Evolutionary conservation across 1,139 yeast species (phyloP).

Genomic region (Nakaseomyces delphensis): DNA sequence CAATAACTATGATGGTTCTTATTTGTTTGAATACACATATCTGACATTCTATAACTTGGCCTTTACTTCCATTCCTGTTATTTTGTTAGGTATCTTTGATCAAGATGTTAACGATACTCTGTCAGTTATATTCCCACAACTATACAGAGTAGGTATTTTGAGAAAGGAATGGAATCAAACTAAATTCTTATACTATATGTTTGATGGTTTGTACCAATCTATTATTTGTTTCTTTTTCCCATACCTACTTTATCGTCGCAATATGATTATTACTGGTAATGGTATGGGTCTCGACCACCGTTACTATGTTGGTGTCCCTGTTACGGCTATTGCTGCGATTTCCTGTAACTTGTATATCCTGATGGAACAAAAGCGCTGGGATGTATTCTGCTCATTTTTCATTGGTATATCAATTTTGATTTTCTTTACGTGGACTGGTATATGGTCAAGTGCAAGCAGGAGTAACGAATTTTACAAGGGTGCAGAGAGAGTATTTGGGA

Average conservation of each 20-base stretch:
- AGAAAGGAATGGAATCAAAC: constrained; percentile 71
- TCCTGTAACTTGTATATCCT: constrained; percentile 74
- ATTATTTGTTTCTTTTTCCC: constrained; percentile 81
- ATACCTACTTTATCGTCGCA: constrained; percentile 52
- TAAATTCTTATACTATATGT: constrained; percentile 77
- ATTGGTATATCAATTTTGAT: constrained; percentile 55
- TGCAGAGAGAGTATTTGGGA: constrained; percentile 65
- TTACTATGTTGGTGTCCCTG: constrained; percentile 75
- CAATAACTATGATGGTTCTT: constrained; percentile 82
- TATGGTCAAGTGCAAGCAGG: constrained; percentile 60
- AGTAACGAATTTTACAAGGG: constrained; percentile 71
- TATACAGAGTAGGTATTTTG: constrained; percentile 76
- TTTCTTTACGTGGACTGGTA: constrained; percentile 81
- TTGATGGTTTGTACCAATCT: constrained; percentile 86
- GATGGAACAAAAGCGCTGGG: constrained; percentile 88
- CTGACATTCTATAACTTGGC: constrained; percentile 91
- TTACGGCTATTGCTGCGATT: constrained; percentile 69
- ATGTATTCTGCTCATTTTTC: constrained; percentile 70
- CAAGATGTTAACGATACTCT: constrained; percentile 84
- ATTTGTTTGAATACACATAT: constrained; percentile 85
- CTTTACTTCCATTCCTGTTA: constrained; percentile 89
- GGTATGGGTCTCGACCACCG: constrained; percentile 76
- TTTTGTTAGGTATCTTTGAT: constrained; percentile 80
- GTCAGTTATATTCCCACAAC: constrained; percentile 76
- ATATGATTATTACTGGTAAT: constrained; percentile 47